Percentiles rank a stretch among this genome's conserved stretches.
Evolutionary conservation across 805 yeast species (phyloP).

Genomic region (Priceomyces castillae): DNA sequence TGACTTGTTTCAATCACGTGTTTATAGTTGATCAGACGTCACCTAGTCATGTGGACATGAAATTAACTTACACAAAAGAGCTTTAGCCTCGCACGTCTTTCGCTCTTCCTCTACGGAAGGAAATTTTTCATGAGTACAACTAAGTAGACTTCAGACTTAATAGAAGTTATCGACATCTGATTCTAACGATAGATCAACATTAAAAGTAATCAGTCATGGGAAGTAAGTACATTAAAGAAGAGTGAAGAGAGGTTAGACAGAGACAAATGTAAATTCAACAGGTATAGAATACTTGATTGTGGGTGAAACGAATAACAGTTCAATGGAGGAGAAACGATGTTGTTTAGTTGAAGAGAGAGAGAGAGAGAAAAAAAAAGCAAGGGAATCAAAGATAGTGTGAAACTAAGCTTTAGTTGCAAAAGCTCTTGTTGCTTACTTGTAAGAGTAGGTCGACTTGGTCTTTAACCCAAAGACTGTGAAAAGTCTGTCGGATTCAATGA

Average conservation of each 20-base stretch:
- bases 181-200: constrained; percentile 3
- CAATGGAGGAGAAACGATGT: not conserved
- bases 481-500: no score
- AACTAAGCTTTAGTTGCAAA: no score
- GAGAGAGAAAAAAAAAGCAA: not conserved
- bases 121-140: constrained; percentile 1
- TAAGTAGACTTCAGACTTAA: not conserved
- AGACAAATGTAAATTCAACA: not conserved
- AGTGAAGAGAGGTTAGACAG: no score
- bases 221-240: constrained; percentile 2
- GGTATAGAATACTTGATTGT: not conserved
- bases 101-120: constrained; percentile 1
- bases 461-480: no score
- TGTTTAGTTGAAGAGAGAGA: not conserved
- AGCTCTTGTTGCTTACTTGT: no score
- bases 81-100: constrained; percentile 1
- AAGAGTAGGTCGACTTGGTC: no score
- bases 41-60: not conserved
- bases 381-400: no score
- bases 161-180: not conserved
- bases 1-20: not conserved
- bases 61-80: not conserved
- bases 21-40: not conserved
- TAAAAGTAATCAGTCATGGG: constrained; percentile 5
- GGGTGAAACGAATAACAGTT: not conserved